Evolutionary conservation across 1,139 yeast species (phyloP).

Genomic region (Hansenula sp.): DNA sequence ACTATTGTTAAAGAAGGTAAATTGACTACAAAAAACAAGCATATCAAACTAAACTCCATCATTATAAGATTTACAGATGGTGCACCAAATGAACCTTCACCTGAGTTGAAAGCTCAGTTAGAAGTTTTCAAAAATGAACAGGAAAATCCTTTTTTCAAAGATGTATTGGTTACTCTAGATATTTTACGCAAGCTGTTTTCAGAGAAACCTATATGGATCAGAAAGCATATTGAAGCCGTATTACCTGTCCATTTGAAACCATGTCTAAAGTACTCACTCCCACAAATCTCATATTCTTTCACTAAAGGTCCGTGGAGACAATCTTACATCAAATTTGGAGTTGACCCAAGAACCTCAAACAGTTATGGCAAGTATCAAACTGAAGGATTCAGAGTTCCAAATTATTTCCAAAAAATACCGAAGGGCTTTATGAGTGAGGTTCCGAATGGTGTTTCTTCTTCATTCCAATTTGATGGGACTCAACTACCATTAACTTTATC

Average conservation of each 20-base stretch:
- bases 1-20: slow-evolving; percentile 53
- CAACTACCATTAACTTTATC: slow-evolving; percentile 64
- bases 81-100: slow-evolving; percentile 41
- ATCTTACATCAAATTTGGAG: slow-evolving; percentile 74
- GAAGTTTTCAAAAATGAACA: slow-evolving; percentile 17
- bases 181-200: slow-evolving; percentile 53
- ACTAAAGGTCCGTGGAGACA: slow-evolving; percentile 96
- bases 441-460: slow-evolving; percentile 28
- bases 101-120: slow-evolving; percentile 33
- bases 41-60: slow-evolving; percentile 41
- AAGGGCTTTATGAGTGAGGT: slow-evolving; percentile 26
- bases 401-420: slow-evolving; percentile 29
- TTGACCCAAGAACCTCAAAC: slow-evolving; percentile 61
- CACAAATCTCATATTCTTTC: slow-evolving; percentile 75
- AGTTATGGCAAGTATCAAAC: slow-evolving; percentile 70
- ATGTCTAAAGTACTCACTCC: slow-evolving; percentile 69
- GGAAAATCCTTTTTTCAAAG: slow-evolving; percentile 12
- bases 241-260: slow-evolving; percentile 47
- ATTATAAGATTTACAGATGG: slow-evolving; percentile 40
- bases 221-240: slow-evolving; percentile 65
- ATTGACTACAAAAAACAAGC: slow-evolving; percentile 31
- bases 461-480: slow-evolving; percentile 69
- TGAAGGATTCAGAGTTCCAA: slow-evolving; percentile 68
- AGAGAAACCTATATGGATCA: slow-evolving; percentile 79
- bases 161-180: slow-evolving; percentile 32